These are phyloP conservation scores for Suillus spraguei DNA, from an alignment of 768 basidiomycete species.

Conservation along the genomic window DNA sequence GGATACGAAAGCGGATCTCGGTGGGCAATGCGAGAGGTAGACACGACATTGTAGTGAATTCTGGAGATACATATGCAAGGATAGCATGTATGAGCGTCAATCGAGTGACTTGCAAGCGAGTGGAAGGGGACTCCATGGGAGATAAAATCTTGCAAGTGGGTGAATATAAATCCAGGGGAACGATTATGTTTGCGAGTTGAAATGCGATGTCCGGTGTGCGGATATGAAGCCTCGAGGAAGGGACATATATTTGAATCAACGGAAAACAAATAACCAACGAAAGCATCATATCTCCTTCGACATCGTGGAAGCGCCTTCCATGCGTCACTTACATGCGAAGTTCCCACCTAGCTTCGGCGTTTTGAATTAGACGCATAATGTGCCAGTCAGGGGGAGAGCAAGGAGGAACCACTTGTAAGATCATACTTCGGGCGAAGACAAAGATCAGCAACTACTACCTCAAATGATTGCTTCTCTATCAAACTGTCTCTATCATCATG, in stretches of 20 bases:
- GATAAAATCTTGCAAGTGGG: not conserved
- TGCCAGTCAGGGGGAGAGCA: constrained; percentile 8
- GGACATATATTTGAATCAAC: constrained; percentile 19
- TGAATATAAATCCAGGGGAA: not conserved
- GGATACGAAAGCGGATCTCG: constrained; percentile 57
- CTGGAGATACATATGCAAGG: constrained; percentile 50
- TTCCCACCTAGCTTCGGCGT: constrained; percentile 1
- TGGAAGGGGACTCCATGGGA: constrained; percentile 22
- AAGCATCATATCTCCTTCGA: constrained; percentile 6
- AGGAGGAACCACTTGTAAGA: not conserved
- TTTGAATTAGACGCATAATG: not conserved
- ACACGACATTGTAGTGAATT: constrained; percentile 37
- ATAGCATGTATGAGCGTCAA: constrained; percentile 53
- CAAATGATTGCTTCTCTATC: constrained; percentile 6
- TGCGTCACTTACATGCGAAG: not conserved
- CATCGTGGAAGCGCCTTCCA: not conserved
- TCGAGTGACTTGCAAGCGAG: constrained; percentile 38
- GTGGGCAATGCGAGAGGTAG: constrained; percentile 41
- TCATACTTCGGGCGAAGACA: constrained; percentile 7
- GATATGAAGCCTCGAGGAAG: constrained; percentile 22
- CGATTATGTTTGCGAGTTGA: not conserved
- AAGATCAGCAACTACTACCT: not conserved
- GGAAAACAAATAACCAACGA: constrained; percentile 2
- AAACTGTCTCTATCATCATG: not conserved
- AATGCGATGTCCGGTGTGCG: constrained; percentile 18